Conservation (phyloP, 208 protist genomes). For the Leptomonas pyrrhocoris region DNA sequence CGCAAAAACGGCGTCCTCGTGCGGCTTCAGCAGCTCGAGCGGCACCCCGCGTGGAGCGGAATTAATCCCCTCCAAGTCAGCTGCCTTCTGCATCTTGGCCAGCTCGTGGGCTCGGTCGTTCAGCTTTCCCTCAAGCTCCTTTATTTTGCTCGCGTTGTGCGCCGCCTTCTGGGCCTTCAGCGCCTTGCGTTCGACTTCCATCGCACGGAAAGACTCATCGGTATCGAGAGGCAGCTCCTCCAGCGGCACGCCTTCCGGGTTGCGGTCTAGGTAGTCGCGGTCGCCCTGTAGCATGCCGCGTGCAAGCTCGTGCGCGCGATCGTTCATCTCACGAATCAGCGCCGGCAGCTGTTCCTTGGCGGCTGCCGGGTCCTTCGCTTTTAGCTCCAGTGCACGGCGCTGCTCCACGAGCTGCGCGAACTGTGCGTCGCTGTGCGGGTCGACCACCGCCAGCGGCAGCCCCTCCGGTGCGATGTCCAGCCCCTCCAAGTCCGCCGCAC, state of each 20-base stretch:
- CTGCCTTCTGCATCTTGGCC: constrained; percentile 60
- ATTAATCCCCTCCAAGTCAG: constrained; percentile 59
- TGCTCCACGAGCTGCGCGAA: constrained; percentile 56
- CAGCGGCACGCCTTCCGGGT: constrained; percentile 65
- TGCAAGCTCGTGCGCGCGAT: constrained; percentile 47
- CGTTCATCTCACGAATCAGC: constrained; percentile 41
- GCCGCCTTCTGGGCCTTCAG: constrained; percentile 68
- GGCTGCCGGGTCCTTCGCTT: constrained; percentile 16
- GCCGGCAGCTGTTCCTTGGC: constrained; percentile 40
- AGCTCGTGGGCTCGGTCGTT: constrained; percentile 69
- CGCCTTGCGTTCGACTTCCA: constrained; percentile 62
- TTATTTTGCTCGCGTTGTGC: constrained; percentile 49
- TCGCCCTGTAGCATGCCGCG: constrained; percentile 37
- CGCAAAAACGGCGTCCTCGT: constrained; percentile 57
- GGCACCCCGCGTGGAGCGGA: constrained; percentile 47
- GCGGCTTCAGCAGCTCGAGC: constrained; percentile 56
- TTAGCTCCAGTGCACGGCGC: constrained; percentile 46
- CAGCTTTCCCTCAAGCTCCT: constrained; percentile 56
- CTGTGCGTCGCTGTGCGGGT: constrained; percentile 46
- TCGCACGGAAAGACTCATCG: constrained; percentile 49
- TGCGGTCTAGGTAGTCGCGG: constrained; percentile 35
- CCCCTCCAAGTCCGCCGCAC: constrained; percentile 41
- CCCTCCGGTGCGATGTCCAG: constrained; percentile 53
- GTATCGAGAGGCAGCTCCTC: constrained; percentile 61
- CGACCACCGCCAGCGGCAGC: constrained; percentile 47